Evolutionary conservation across 257 asterid genomes (phyloP).

Genomic region (Solanum raphanifolium): DNA sequence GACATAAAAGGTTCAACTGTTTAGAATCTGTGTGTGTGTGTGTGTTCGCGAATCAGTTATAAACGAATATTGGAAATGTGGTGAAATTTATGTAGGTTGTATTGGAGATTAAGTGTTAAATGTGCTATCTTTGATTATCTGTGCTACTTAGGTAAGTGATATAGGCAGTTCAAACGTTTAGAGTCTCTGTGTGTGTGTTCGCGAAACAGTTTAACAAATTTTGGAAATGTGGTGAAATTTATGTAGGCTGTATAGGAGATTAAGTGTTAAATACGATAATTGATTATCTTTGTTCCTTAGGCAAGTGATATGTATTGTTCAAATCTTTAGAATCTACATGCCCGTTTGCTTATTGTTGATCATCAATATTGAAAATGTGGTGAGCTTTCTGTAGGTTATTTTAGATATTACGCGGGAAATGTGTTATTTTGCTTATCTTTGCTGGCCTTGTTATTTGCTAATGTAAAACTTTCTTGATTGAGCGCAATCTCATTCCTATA

Average conservation of each 20-base stretch:
- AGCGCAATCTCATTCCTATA: conserved; percentile 22
- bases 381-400: neutral
- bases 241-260: neutral
- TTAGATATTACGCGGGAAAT: neutral
- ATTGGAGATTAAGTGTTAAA: neutral
- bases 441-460: neutral
- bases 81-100: neutral
- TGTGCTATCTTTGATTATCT: conserved; percentile 6
- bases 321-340: neutral
- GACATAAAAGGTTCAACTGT: conserved; percentile 10
- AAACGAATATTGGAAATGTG: neutral
- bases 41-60: neutral
- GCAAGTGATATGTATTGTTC: conserved; percentile 31
- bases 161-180: conserved; percentile 3
- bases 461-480: neutral
- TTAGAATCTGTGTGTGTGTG: neutral
- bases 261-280: neutral
- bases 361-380: neutral
- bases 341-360: neutral
- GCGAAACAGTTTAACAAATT: neutral
- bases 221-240: neutral
- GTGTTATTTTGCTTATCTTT: neutral
- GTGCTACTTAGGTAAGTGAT: conserved; percentile 49
- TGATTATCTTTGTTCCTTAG: conserved; percentile 15
- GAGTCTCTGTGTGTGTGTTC: neutral